Base-by-base conservation (phyloP, 2,329 filamentous ascomycete genomes). In the Blastomyces emzantsi region DNA sequence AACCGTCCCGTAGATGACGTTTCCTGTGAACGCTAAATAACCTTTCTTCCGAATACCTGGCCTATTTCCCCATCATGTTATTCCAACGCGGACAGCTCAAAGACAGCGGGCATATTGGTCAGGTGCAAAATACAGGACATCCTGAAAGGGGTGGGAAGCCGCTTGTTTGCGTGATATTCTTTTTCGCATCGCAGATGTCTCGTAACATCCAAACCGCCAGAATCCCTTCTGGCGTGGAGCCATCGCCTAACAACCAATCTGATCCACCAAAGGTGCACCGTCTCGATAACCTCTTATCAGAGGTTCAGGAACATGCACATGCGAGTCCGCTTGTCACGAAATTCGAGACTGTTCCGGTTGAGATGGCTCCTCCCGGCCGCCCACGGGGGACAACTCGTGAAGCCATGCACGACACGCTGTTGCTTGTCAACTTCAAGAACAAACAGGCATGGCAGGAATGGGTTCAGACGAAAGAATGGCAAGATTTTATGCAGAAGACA, bases 161-260 rank as follows among this genome's bases (percentile, higher is more conserved):
- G 43, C 65, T 69, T 39, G 59, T 70, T 2, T 70, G 70, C 63
- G 69, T 72, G 63, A 70, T 72, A 51, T 72, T 64, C 59, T 69
- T 71, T 63, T 71, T 70, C 60, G 68, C 67, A 22, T 70, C 69
- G 33, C 69, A 72, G 47, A 71, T 72, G 70, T 65, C 67, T 51
- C 62, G 63, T 28, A 69, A 72, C 60, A 65, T 70, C 28, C 64
- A 69, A 67, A 58, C 64, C 67, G 49, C 62, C 58, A 56, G 61
- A 65, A 30, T 62, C 66, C 51, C 66, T 66, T 19, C 47, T 62
- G 62, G 62, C 63, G 22, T 63, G 62, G 49, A 15, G n/a, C 63
- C 33, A 41, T 30, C 57, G 5, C 15, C 57, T 13, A 47, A n/a
- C 22, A n/a, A 17, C 19, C 62, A 62, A 17, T 63, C 41, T n/a